These are phyloP conservation scores for Cyclospora cayetanensis DNA, from an alignment of 169 alveolate species.

Conservation along the genomic window DNA sequence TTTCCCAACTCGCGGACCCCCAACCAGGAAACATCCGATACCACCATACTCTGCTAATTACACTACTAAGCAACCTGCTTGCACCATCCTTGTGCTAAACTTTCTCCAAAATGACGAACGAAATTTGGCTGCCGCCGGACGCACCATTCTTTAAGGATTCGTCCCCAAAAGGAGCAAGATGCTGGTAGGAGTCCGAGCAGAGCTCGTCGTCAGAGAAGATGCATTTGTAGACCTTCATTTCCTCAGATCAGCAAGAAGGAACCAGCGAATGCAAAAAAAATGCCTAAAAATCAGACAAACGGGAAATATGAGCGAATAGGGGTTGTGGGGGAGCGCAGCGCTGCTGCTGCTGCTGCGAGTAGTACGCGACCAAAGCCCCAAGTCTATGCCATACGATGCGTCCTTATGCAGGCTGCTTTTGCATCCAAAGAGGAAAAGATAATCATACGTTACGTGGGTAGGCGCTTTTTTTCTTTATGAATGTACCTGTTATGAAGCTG, in stretches of 20 bases:
- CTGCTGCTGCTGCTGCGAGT: background rate
- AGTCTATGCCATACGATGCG: too few species aligned
- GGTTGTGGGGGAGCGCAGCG: background rate
- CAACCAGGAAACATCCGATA: too few species aligned
- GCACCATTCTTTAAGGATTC: constrained; percentile 82
- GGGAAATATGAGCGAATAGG: background rate
- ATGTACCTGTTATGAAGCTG: too few species aligned
- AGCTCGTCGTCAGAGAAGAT: constrained; percentile 92
- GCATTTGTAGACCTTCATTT: constrained; percentile 87
- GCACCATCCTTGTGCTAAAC: too few species aligned
- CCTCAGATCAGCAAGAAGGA: background rate
- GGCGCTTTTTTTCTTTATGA: too few species aligned
- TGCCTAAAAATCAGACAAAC: background rate
- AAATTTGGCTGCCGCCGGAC: background rate
- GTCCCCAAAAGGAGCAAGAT: constrained; percentile 87
- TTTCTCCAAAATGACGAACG: background rate
- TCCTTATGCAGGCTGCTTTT: too few species aligned
- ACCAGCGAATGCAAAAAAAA: background rate
- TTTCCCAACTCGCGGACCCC: too few species aligned
- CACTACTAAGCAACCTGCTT: too few species aligned
- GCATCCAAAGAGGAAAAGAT: too few species aligned
- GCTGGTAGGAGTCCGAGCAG: constrained; percentile 91
- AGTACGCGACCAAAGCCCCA: too few species aligned
- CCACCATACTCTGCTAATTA: too few species aligned
- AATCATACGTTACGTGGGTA: too few species aligned